phyloP scores from a whole-genome alignment of 2,329 filamentous ascomycete genomes.

The Phoma sp. region DNA sequence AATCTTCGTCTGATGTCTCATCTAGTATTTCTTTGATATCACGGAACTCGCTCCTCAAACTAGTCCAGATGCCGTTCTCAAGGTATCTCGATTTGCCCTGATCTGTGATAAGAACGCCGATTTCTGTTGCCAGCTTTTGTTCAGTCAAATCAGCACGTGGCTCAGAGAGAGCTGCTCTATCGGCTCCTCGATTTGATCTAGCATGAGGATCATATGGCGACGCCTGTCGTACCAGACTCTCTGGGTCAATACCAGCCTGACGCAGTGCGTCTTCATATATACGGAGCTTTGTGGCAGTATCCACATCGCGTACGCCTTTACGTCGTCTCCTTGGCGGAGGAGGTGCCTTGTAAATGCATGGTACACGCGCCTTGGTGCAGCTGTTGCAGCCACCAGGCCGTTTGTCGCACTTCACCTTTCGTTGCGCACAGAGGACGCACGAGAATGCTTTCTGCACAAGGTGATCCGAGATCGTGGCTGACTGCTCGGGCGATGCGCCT shows the following conservation, averaged over 20 bases:
- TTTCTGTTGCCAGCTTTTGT: background rate
- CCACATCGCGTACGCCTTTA: constrained; percentile 32
- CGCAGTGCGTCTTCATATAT: constrained; percentile 41
- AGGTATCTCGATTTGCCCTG: constrained; percentile 41
- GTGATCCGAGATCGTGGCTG: background rate
- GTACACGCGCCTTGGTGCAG: constrained; percentile 38
- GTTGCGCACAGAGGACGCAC: constrained; percentile 41
- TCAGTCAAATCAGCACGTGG: background rate
- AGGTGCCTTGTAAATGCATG: constrained; percentile 43
- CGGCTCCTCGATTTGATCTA: background rate
- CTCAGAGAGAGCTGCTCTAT: background rate
- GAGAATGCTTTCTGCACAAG: constrained; percentile 37
- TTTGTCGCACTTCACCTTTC: constrained; percentile 46
- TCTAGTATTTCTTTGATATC: constrained; percentile 36
- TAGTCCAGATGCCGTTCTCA: constrained; percentile 43
- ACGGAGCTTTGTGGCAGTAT: constrained; percentile 30
- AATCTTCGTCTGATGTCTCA: constrained; percentile 39
- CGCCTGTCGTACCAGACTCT: constrained; percentile 26
- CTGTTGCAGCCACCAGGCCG: constrained; percentile 36
- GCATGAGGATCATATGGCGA: background rate
- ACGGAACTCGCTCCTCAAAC: constrained; percentile 37
- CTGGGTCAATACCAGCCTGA: constrained; percentile 37
- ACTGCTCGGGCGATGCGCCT: background rate
- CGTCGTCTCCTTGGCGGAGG: constrained; percentile 39
- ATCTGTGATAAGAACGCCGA: constrained; percentile 32